Evolutionary conservation across 2,329 filamentous ascomycete genomes (phyloP).

Genomic region (Fusarium albidum): DNA sequence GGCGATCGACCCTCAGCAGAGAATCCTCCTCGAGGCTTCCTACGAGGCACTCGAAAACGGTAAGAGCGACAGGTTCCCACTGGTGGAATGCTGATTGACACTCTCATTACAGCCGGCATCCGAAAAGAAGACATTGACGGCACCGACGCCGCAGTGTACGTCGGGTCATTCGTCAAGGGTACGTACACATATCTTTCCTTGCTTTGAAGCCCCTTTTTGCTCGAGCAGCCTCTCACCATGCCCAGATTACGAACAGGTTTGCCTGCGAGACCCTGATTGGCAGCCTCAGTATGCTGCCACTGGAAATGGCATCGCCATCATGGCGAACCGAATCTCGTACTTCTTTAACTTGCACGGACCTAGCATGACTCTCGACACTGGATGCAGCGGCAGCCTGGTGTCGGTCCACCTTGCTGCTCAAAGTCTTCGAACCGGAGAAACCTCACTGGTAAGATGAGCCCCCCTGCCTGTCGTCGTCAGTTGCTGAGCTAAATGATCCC

Average conservation of each 20-base stretch:
- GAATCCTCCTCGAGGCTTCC: conserved; percentile 59
- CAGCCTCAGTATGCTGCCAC: conserved; percentile 61
- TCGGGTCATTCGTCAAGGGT: conserved; percentile 62
- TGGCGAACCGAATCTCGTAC: conserved; percentile 65
- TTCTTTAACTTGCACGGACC: conserved; percentile 63
- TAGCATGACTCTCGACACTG: conserved; percentile 66
- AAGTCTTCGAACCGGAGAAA: conserved; percentile 55
- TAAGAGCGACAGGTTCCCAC: conserved; percentile 24
- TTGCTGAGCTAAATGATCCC: conserved; percentile 20
- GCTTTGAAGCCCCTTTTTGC: background rate
- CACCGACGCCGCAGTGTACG: conserved; percentile 56
- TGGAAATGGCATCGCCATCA: conserved; percentile 60
- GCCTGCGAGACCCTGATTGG: conserved; percentile 58
- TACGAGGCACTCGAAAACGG: conserved; percentile 62
- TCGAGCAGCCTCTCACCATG: conserved; percentile 1
- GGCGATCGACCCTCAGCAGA: conserved; percentile 62
- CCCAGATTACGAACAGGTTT: conserved; percentile 60
- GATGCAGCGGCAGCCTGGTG: conserved; percentile 64
- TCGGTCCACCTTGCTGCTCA: conserved; percentile 62
- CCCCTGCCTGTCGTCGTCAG: background rate
- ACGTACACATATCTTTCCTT: too few species aligned
- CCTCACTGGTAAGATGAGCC: conserved; percentile 45
- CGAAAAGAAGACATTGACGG: conserved; percentile 53
- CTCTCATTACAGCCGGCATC: conserved; percentile 50
- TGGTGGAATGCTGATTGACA: background rate